Base-by-base conservation (phyloP, 2,329 filamentous ascomycete genomes). In the Fusarium subglutinans region DNA sequence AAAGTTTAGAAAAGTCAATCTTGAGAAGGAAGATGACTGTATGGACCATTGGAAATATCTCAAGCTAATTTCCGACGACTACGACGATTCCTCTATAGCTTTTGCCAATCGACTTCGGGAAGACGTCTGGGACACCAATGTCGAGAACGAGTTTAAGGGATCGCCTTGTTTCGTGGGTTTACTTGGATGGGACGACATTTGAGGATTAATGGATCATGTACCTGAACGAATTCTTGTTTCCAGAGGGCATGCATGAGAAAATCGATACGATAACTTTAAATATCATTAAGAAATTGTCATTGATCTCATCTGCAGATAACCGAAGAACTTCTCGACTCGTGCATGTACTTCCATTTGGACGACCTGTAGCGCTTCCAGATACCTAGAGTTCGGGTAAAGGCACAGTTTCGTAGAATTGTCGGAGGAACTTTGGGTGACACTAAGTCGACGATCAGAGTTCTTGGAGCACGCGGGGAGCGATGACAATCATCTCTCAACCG, bases 11-110 rank as follows among this genome's bases (percentile, higher is more conserved):
- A 53, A 26, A 37, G 50, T 53, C 50, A 26, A 53, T 2, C 17
- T 53, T 3, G 18, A 26, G 18, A 6, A 22, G n/a, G 3, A 5
- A 7, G n/a, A 12, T 4, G 5, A 12, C 2, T 37, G 33, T 1
- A 2, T 53, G 12, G 50, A 22, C 2, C 17, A 53, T 2, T 53
- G 50, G 50, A 2, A 22, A 3, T 37, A 51, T 10, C 2, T 24
- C 3, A 35, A 35, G 12, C 5, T 7, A 26, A 2, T 10, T 35
- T 35, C 17, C 18, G 17, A 26, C 4, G 17, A 20, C 15, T 53
- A 14, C 6, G 3, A 6, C 3, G 10, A 53, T 7, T 53, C 50
- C 6, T 37, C 33, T 8, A 18, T 53, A 8, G 3, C 7, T 37
- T 53, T 37, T 17, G 9, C 33, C 1, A 8, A 38, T 53, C n/a